Conservation (phyloP, 768 basidiomycete genomes). For the Plicaturopsis crispa region DNA sequence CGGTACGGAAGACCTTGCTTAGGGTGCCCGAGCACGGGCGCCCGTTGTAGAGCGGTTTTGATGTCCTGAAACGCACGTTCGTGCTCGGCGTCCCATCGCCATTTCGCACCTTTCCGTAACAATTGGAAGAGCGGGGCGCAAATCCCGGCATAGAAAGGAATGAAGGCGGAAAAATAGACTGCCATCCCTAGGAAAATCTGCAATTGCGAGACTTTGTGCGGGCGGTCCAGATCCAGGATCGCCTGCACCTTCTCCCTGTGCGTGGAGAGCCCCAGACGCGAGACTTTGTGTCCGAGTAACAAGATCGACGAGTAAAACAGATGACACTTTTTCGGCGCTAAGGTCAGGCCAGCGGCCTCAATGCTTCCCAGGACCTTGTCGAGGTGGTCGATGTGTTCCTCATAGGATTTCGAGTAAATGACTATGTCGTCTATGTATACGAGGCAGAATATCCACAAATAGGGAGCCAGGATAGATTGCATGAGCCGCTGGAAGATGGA, state of each 20-base stretch:
- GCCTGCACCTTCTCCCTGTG: constrained; percentile 17
- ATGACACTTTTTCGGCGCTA: too few relatives aligned
- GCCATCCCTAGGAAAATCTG: constrained; percentile 29
- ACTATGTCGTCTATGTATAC: constrained; percentile 39
- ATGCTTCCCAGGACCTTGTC: constrained; percentile 20
- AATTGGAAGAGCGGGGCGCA: constrained; percentile 25
- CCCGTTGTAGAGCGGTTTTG: constrained; percentile 20
- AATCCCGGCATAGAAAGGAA: constrained; percentile 27
- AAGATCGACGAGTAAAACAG: too few relatives aligned
- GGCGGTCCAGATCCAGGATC: constrained; percentile 6
- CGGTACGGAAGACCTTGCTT: constrained; percentile 21
- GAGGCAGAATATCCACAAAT: constrained; percentile 28
- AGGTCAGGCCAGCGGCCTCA: constrained; percentile 18
- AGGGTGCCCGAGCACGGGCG: constrained; percentile 25
- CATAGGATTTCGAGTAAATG: constrained; percentile 18
- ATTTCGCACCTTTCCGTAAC: constrained; percentile 17
- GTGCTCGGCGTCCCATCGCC: constrained; percentile 16
- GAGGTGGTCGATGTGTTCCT: constrained; percentile 23
- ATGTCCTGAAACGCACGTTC: constrained; percentile 18
- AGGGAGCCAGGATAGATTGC: constrained; percentile 26
- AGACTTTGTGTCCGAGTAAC: constrained; percentile 14
- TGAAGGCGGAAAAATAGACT: constrained; percentile 28
- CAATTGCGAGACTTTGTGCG: constrained; percentile 16
- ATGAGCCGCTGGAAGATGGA: constrained; percentile 33
- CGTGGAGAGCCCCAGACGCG: too few relatives aligned